These are phyloP conservation scores for Neurospora pannonica DNA, from an alignment of 495 filamentous ascomycete species.

Conservation along the genomic window DNA sequence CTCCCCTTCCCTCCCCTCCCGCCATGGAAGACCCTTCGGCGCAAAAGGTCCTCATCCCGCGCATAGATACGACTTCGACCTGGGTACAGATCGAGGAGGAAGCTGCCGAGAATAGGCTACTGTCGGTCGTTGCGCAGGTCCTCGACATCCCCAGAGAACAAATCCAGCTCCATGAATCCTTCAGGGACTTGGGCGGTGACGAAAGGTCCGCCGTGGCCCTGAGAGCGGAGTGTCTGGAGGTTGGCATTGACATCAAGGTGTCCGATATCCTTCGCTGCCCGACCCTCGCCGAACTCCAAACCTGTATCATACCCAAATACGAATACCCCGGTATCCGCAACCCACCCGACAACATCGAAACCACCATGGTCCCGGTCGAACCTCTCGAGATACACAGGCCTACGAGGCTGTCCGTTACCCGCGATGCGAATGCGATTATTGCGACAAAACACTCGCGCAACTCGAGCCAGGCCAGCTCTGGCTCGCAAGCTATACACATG, in stretches of 20 bases:
- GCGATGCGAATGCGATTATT: not conserved
- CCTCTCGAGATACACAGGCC: conserved; percentile 13
- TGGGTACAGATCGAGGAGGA: conserved; percentile 21
- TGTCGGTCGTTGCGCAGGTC: conserved; percentile 21
- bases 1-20: not conserved
- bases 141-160: conserved; percentile 18
- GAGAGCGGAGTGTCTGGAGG: conserved; percentile 23
- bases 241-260: conserved; percentile 26
- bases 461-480: conserved; percentile 14
- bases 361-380: conserved; percentile 7
- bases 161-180: conserved; percentile 25
- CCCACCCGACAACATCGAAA: conserved; percentile 8
- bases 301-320: conserved; percentile 19
- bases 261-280: conserved; percentile 32
- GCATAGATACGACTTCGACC: conserved; percentile 18
- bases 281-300: conserved; percentile 31
- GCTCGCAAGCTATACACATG: conserved; percentile 5
- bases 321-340: conserved; percentile 5
- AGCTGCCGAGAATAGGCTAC: conserved; percentile 22
- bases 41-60: conserved; percentile 4
- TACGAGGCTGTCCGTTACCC: conserved; percentile 6
- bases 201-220: conserved; percentile 25
- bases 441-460: conserved; percentile 9
- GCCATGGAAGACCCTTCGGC: conserved; percentile 12
- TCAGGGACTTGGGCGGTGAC: conserved; percentile 31